phyloP scores from a whole-genome alignment of 768 basidiomycete genomes.

The Cystobasidiopsis lactophilus region DNA sequence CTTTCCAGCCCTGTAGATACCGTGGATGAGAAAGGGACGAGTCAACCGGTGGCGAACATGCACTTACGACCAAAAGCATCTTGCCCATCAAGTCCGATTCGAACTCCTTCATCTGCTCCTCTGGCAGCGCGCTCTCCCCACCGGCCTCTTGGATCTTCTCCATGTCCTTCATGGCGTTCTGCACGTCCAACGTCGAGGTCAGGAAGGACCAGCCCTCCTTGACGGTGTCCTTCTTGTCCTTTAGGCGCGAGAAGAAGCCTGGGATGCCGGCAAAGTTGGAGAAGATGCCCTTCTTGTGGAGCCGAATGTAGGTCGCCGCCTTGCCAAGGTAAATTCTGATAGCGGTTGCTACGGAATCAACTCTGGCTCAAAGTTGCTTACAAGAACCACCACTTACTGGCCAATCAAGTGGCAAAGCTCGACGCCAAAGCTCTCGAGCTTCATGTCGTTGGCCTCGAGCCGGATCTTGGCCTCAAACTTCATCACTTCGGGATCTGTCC shows the following conservation, averaged over 20 bases:
- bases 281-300: slow-evolving; percentile 66
- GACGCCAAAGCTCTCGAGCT: slow-evolving; percentile 90
- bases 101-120: slow-evolving; percentile 62
- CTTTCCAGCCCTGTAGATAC: slow-evolving; percentile 91
- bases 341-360: slow-evolving; percentile 50
- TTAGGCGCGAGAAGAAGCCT: slow-evolving; percentile 78
- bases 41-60: background rate
- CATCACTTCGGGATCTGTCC: slow-evolving; percentile 62
- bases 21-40: slow-evolving; percentile 32
- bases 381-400: slow-evolving; percentile 4
- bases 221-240: slow-evolving; percentile 44
- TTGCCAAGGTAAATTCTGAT: slow-evolving; percentile 68
- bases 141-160: slow-evolving; percentile 61
- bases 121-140: slow-evolving; percentile 43
- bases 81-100: slow-evolving; percentile 89
- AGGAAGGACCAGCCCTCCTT: slow-evolving; percentile 97
- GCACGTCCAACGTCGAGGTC: slow-evolving; percentile 73
- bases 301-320: slow-evolving; percentile 72
- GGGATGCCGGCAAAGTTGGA: slow-evolving; percentile 25
- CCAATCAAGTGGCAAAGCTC: slow-evolving; percentile 20
- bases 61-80: slow-evolving; percentile 26
- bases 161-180: slow-evolving; percentile 72
- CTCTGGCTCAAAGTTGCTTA: background rate
- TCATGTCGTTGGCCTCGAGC: slow-evolving; percentile 78
- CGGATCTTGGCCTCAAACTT: slow-evolving; percentile 54